Evolutionary conservation across 306 rosid genomes (phyloP).

Genomic region (Prunus armeniaca): DNA sequence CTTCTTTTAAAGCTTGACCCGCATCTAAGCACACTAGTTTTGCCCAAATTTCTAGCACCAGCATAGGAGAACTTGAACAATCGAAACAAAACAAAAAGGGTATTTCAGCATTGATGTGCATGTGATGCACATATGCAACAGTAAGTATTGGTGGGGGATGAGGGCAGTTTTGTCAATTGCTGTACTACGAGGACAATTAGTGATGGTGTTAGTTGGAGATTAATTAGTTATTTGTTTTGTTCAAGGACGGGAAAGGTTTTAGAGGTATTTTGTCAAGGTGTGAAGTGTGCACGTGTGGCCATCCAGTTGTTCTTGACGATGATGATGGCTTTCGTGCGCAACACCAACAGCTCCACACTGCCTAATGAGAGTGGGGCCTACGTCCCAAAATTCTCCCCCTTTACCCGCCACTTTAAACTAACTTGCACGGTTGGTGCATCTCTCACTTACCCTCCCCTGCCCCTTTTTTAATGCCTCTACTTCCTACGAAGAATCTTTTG

Average conservation of each 20-base stretch:
- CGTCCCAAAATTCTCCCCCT: conserved; percentile 12
- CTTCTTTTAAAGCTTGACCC: no score
- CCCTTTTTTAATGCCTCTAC: neutral
- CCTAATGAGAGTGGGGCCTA: conserved; percentile 17
- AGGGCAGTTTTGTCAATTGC: conserved; percentile 20
- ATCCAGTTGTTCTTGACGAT: conserved; percentile 1
- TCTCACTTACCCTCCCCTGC: neutral
- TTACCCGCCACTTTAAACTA: conserved; percentile 30
- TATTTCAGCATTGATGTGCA: no score
- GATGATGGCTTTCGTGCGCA: conserved; percentile 44
- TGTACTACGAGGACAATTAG: neutral
- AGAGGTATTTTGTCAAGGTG: neutral
- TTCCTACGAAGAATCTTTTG: neutral
- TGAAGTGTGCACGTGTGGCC: conserved; percentile 63
- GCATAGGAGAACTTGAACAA: no score
- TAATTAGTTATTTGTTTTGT: neutral
- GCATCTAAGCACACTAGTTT: no score
- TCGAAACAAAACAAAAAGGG: no score
- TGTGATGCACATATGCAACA: no score
- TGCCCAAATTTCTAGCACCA: no score
- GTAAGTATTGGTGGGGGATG: neutral
- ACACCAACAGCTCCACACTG: conserved; percentile 2
- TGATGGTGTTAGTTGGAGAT: conserved; percentile 9
- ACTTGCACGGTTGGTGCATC: conserved; percentile 43
- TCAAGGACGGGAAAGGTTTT: neutral